Base-by-base conservation (phyloP, 495 filamentous ascomycete species). In the Penicillium pulvis region DNA sequence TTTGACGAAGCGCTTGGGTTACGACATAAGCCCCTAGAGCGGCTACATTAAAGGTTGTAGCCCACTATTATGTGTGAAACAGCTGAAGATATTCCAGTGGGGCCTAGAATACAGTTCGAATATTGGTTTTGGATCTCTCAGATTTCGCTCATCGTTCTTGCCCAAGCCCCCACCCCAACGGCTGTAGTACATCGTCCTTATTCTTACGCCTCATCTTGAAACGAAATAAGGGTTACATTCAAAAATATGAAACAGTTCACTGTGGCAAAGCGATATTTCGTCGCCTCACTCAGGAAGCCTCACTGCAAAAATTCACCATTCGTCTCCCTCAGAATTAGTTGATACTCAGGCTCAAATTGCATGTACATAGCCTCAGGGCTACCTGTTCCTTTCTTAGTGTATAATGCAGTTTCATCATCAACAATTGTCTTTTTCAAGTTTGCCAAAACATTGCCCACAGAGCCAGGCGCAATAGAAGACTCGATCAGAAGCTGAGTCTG, bases 401-500 rank as follows among this genome's bases (percentile, higher is more conserved):
- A 78, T n/a, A 61, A 66, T 4, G 80, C 81, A 60, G 82, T 79
- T 41, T 83, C 80, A 12, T 80, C 73, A 19, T 71, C 68, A 55
- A 82, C 80, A 42, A 78, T 35, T 23, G 75, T 81, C 71, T 80
- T 85, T 67, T 80, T 71, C 57, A 77, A 68, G 19, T 33, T 26
- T 3, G 7, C 33, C 10, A 36, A 36, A 12, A 36, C 10, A 36
- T 3, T 36, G 9, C 33, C 33, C 33, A 28, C 3, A 7, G 28
- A 28, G 3, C 28, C 28, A 3, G 35, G 24, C 8, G 53, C 12
- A 28, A 26, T 20, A 30, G 82, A 78, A 4, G 81, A 80, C 62
- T 85, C 82, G 0, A 79, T 83, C 8, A 86, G 68, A 16, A 87
- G 62, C 65, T 88, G 84, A 23, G 80, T 79, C 39, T 86, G 83